Evolutionary conservation across 2,329 filamentous ascomycete genomes (phyloP), one percentile per base, ranked within the genome.

Genomic region (Fusarium sororula): DNA sequence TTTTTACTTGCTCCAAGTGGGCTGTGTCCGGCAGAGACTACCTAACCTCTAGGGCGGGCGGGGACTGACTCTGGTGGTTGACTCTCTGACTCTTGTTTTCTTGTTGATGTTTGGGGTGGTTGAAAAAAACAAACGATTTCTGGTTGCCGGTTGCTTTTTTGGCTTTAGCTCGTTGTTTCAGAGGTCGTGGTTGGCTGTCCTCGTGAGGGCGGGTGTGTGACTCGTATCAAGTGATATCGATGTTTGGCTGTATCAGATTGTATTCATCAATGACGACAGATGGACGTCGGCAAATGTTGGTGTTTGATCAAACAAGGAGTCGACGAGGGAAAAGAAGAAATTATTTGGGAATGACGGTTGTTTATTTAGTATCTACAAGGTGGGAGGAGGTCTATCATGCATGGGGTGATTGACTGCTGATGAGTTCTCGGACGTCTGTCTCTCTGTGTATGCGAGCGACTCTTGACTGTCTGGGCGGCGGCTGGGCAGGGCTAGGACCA

Each of bases 361-460:
- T 77, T 77, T 78, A 77, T 75, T 74, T 77, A 77, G 73, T 73
- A 69, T 13, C 28, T 18, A 24, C 4, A 64, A 68, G 72, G 63
- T 65, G 71, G 63, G 61, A 63, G 35, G 51, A 38, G 26, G 45
- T 66, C 26, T 26, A 26, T 35, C 1, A 71, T 75, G 72, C 62
- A 73, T 70, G 64, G 42, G 48, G 53, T 63, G 62, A 69, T 72
- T 61, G 63, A 65, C 68, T 61, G 51, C 67, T 75, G 70, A 66
- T 71, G 70, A 66, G 63, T 65, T 60, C 50, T 45, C 63, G 61
- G 50, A 60, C 53, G 51, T 58, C 51, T 51, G 63, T 55, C 61
- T 48, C 42, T 51, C 30, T 59, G 24, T 51, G 41, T 50, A n/a
- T 41, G 35, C 20, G 51, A 54, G 24, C 24, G 10, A 48, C n/a